phyloP scores from a whole-genome alignment of 495 filamentous ascomycete species.

The Melanomma pulvis-pyrius region DNA sequence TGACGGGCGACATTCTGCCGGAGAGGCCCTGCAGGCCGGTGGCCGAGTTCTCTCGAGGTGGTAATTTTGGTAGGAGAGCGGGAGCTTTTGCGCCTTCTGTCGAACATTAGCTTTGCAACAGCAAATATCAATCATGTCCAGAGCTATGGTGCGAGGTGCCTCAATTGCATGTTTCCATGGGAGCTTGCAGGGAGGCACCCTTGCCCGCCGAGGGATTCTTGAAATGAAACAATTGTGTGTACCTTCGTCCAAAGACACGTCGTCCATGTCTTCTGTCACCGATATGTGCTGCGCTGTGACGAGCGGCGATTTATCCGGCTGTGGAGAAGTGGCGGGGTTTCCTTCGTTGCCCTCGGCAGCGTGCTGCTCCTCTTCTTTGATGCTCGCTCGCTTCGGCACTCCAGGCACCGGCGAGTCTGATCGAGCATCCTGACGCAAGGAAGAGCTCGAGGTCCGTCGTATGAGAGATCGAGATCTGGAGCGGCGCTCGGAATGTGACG shows the following conservation, averaged over 20 bases:
- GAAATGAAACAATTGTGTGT: not conserved
- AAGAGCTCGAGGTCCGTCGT: constrained; percentile 24
- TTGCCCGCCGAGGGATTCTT: not conserved
- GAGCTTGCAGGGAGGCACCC: not conserved
- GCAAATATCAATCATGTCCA: not conserved
- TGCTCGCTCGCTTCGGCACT: constrained; percentile 12
- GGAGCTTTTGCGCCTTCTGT: constrained; percentile 26
- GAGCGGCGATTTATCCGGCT: constrained; percentile 26
- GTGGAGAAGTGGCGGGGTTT: not conserved
- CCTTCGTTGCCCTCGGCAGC: constrained; percentile 5
- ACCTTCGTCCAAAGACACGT: constrained; percentile 41
- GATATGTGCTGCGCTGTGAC: constrained; percentile 37
- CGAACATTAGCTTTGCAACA: constrained; percentile 15
- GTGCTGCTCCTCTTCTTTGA: not conserved
- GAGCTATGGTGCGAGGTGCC: not conserved
- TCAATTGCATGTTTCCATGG: not conserved
- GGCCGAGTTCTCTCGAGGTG: constrained; percentile 27
- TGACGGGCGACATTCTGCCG: constrained; percentile 34
- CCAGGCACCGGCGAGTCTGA: constrained; percentile 29
- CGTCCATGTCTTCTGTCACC: constrained; percentile 38
- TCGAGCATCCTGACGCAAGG: constrained; percentile 13
- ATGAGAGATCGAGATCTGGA: constrained; percentile 32
- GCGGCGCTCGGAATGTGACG: constrained; percentile 31
- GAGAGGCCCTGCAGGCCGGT: constrained; percentile 32
- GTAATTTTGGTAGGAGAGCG: constrained; percentile 29